phyloP scores from a whole-genome alignment of 192 early-diverging fungal genomes.

The Backusella australiensis region DNA sequence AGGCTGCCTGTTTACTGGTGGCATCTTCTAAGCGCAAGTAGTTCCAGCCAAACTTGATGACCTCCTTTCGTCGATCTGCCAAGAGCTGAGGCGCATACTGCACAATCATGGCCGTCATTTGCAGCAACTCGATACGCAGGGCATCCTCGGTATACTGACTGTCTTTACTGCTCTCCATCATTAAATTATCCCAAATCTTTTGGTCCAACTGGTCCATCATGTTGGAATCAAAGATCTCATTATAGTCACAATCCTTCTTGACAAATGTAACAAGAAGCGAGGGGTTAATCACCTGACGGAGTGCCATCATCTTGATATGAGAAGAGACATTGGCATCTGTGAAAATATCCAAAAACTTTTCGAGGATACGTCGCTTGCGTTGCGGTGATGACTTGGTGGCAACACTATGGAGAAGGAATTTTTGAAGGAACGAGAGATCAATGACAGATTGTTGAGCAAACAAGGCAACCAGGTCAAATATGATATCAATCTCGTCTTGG shows the following conservation, averaged over 20 bases:
- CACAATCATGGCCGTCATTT: conserved; percentile 86
- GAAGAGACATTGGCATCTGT: conserved; percentile 55
- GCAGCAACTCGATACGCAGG: conserved; percentile 83
- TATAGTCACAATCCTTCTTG: conserved; percentile 42
- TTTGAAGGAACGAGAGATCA: conserved; percentile 59
- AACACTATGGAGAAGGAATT: conserved; percentile 69
- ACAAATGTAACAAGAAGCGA: conserved; percentile 72
- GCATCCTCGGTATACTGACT: conserved; percentile 64
- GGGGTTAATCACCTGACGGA: conserved; percentile 85
- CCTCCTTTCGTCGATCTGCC: conserved; percentile 77
- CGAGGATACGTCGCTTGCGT: conserved; percentile 68
- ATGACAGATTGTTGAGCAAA: conserved; percentile 68
- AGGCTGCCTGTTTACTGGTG: conserved; percentile 94
- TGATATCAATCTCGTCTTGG: conserved; percentile 60
- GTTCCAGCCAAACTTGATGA: conserved; percentile 96
- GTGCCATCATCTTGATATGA: conserved; percentile 67
- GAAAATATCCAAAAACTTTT: conserved; percentile 73
- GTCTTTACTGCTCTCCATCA: conserved; percentile 51
- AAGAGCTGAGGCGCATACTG: conserved; percentile 76
- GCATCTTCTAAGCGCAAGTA: conserved; percentile 83
- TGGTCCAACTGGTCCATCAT: conserved; percentile 62
- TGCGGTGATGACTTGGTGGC: conserved; percentile 46
- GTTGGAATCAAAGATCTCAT: conserved; percentile 55
- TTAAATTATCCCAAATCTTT: conserved; percentile 55
- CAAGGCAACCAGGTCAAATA: conserved; percentile 73